Evolutionary conservation across 192 early-diverging fungal species (phyloP), one percentile per base, ranked within the genome.

Genomic region (Entomortierella beljakovae): DNA sequence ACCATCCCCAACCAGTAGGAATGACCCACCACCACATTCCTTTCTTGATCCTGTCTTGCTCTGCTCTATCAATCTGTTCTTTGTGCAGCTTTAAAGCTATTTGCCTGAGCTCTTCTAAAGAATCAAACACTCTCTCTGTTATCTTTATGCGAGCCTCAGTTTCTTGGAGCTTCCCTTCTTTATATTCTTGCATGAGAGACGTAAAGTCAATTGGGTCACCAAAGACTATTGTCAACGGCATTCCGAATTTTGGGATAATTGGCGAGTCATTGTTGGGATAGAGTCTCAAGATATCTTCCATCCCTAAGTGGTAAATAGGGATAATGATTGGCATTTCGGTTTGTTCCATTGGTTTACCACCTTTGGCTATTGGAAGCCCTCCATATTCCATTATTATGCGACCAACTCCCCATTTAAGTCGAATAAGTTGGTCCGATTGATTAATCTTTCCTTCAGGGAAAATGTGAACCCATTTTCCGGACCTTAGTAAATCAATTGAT

Each of bases 391-490:
- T 93, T 26, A 95, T 77, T 68, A 97, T 80, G 32, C 96, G 85
- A 16, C 91, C 93, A 11, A 97, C 86, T 13, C 96, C 96, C 96
- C 96, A 97, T 70, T 91, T 89, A 70, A 95, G 94, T 35, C 85
- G 86, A 46, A 89, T 76, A 58, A 93, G 54, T 6, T 80, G 67
- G 5, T 75, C 62, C 11, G 82, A 79, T 67, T 92, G 91, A 75
- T 92, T 89, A 48, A 94, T 85, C 61, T 84, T 88, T 34, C 86
- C 93, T 68, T 97, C 96, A 6, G 96, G 92, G 63, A 94, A 97
- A n/a, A 97, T 83, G 55, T 97, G 96, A 38, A 97, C 85, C 96
- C 96, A 97, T 16, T 81, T 73, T 62, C 89, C 89, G 23, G 89
- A 76, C 57, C 90, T 86, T 25, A 94, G 76, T 57, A 87, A 83